Evolutionary conservation across 192 early-diverging fungal genomes (phyloP), one percentile per base, ranked within the genome.

Genomic region (Phlyctochytrium bullatum): DNA sequence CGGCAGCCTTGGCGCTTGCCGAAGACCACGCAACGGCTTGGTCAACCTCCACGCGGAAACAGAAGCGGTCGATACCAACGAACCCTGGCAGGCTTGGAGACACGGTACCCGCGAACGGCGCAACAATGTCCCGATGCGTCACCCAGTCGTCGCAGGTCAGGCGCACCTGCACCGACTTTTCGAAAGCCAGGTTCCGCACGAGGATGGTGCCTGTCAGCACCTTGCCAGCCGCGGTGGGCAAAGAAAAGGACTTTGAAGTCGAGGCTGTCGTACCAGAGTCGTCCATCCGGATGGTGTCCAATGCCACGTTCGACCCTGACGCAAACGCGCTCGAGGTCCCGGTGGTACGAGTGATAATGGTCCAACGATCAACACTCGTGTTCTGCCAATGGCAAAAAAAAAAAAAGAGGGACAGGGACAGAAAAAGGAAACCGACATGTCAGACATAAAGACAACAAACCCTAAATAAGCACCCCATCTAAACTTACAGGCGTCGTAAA

Each of bases 111-210:
- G 59, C 69, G 68, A 79, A 98, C 14, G 62, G 62, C 17, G 92
- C 95, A 1, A 29, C 32, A 3, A 81, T 69, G 72, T 98, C 92
- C 30, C 82, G 71, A 25, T 75, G 81, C 0, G 91, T 82, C 52
- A 80, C 79, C 95, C 95, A 98, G 57, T 79, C 82, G 79, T 96
- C 89, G 34, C 83, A 81, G 14, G 95, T 90, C 75, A 91, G 91
- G 10, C 93, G 82, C 62, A 95, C 85, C n/a, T 68, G 64, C 25
- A 98, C 91, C 0, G 65, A 28, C 75, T 98, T 98, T 52, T 91
- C 80, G 73, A 89, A 98, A 1, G 89, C 92, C 23, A 96, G 67
- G 76, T 98, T 98, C 57, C 88, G 85, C 3, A 94, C 91, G 59
- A 90, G 77, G 36, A 95, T 72, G 6, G 78, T 84, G 65, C 90